Base-by-base conservation (phyloP, 352 stramenopile genomes). In the Phytophthora hybrid region DNA sequence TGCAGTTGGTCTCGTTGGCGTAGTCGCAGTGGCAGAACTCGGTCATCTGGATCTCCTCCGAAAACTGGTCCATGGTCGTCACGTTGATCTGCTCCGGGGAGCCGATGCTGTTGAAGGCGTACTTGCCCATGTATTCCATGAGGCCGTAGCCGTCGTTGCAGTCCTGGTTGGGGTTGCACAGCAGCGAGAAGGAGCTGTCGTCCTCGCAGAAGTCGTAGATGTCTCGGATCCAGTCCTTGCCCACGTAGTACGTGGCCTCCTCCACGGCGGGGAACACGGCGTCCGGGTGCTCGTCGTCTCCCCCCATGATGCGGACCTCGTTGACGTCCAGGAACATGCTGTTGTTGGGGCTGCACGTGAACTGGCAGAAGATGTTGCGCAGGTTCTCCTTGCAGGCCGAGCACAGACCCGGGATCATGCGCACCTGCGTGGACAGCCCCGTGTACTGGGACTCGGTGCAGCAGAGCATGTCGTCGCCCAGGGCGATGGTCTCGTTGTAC, bases 271-370 rank as follows among this genome's bases (percentile, higher is more conserved):
- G 83, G 64, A 86, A 91, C 2, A 89, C 56, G 0, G 76, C 71
- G 23, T 44, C 41, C 19, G 41, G 3, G 44, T 88, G 74, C 10
- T 85, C 69, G 34, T 84, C 78, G 46, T 88, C 72, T n/a, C 80
- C 78, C n/a, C 69, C 21, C 77, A 88, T 69, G 39, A 92, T 81
- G 29, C 81, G 82, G 3, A 92, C 73, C 71, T 90, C 78, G 21
- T 81, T 78, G 13, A 89, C 59, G 41, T 88, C 80, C n/a, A 90
- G 59, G 68, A 92, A 90, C 58, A 89, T 76, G 14, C 78, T 84
- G 73, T 92, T 90, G 73, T 85, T 89, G 10, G 84, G 84, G 62
- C 76, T 88, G 69, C 84, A 92, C 31, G 84, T 84, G 62, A 90
- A 87, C 57, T 89, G 79, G 51, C 84, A 92, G 63, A 84, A 89